Percentiles rank a stretch among this genome's conserved stretches.
Evolutionary conservation across 345 rosid genomes (phyloP).

Genomic region (Dipteronia sinensis): DNA sequence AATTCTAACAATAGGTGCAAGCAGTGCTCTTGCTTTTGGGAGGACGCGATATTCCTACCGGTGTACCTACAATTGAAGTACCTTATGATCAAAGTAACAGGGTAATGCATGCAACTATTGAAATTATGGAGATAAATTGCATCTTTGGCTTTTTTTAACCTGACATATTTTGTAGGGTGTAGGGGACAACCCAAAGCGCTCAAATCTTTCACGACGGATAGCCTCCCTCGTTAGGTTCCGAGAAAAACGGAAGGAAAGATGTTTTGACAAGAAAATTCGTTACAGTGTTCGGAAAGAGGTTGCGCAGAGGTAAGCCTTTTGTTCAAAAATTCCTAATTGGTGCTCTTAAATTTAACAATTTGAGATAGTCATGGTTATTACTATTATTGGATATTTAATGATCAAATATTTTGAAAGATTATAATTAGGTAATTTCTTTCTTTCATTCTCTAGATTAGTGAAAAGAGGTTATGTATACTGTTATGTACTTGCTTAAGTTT

Average conservation of each 20-base stretch:
- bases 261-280: constrained; percentile 80
- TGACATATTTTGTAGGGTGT: constrained; percentile 37
- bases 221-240: constrained; percentile 79
- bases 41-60: constrained; percentile 54
- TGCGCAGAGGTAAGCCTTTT: constrained; percentile 57
- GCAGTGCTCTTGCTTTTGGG: constrained; percentile 78
- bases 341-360: background rate
- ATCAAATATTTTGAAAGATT: background rate
- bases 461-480: background rate
- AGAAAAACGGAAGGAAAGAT: constrained; percentile 76
- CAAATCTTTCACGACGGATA: constrained; percentile 66
- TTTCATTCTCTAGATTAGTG: background rate
- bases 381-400: background rate
- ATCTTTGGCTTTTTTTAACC: constrained; percentile 8
- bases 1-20: constrained; percentile 49
- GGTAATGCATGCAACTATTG: constrained; percentile 35
- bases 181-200: constrained; percentile 46
- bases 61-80: constrained; percentile 50
- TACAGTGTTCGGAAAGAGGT: constrained; percentile 75
- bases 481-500: background rate
- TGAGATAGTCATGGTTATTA: background rate
- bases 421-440: background rate
- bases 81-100: constrained; percentile 46
- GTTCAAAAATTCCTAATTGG: background rate
- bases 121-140: background rate